phyloP scores from a whole-genome alignment of 352 stramenopile genomes.

The Pythium plurisporium region DNA sequence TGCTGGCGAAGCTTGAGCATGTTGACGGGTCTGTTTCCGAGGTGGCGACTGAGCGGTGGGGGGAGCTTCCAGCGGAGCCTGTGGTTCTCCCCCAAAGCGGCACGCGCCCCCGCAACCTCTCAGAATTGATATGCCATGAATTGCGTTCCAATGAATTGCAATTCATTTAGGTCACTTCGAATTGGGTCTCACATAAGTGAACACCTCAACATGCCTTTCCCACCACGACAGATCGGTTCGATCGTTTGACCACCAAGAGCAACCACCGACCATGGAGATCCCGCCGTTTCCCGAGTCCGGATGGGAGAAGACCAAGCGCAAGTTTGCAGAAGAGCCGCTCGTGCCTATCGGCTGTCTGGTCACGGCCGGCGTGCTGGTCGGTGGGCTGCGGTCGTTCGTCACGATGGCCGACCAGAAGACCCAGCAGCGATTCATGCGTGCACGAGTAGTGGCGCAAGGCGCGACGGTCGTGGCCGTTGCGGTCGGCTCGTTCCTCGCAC shows the following conservation, averaged over 20 bases:
- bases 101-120: conserved; percentile 13
- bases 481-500: conserved; percentile 37
- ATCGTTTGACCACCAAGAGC: no score
- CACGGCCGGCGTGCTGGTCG: conserved; percentile 58
- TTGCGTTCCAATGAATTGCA: conserved; percentile 4
- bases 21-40: conserved; percentile 8
- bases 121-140: conserved; percentile 6
- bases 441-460: conserved; percentile 64
- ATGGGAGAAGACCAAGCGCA: conserved; percentile 79
- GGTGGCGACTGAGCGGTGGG: conserved; percentile 12
- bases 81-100: conserved; percentile 4
- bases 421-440: conserved; percentile 79
- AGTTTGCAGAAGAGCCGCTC: conserved; percentile 76
- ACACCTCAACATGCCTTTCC: not conserved
- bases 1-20: conserved; percentile 80
- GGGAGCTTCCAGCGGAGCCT: conserved; percentile 6
- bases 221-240: not conserved
- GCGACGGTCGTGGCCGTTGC: conserved; percentile 66
- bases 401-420: conserved; percentile 65
- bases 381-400: conserved; percentile 69
- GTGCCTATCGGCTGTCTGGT: conserved; percentile 68
- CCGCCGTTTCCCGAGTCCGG: conserved; percentile 48
- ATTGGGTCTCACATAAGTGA: not conserved
- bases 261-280: conserved; percentile 32
- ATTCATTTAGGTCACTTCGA: conserved; percentile 9